A percentile compares a stretch with the other conserved stretches of the same genome.
These are phyloP conservation scores for Aspergillus sparsus DNA, from an alignment of 495 filamentous ascomycete genomes.

Conservation along the genomic window DNA sequence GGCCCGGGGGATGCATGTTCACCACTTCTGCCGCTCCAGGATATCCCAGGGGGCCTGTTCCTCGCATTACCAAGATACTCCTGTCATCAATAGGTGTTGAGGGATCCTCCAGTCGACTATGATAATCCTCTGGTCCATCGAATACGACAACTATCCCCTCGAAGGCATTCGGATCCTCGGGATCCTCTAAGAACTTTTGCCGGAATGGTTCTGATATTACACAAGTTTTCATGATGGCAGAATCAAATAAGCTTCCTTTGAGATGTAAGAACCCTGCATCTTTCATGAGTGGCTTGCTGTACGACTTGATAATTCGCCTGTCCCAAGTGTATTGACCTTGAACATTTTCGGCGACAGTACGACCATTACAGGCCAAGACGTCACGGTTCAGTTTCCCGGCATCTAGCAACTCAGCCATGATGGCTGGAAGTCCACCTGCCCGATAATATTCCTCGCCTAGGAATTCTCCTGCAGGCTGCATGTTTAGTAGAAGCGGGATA, in stretches of 20 bases:
- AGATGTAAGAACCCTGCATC: conserved; percentile 55
- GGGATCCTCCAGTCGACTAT: conserved; percentile 48
- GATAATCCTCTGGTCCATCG: conserved; percentile 56
- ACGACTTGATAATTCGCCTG: conserved; percentile 45
- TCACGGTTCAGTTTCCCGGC: conserved; percentile 44
- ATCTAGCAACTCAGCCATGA: conserved; percentile 55
- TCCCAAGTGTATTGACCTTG: conserved; percentile 47
- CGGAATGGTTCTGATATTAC: conserved; percentile 54
- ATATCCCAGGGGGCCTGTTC: conserved; percentile 54
- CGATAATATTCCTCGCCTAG: conserved; percentile 56
- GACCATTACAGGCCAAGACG: conserved; percentile 47
- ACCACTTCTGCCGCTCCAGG: conserved; percentile 59
- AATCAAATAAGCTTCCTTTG: conserved; percentile 53
- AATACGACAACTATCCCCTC: conserved; percentile 53
- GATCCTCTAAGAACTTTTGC: conserved; percentile 48
- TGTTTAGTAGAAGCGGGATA: conserved; percentile 54
- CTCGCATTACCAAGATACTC: conserved; percentile 57
- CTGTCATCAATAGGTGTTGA: conserved; percentile 47
- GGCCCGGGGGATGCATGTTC: conserved; percentile 56
- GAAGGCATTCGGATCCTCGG: conserved; percentile 54
- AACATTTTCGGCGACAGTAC: conserved; percentile 44
- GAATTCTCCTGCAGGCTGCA: conserved; percentile 55
- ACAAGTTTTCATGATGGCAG: conserved; percentile 59
- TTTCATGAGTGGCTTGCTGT: conserved; percentile 46
- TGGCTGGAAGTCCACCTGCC: conserved; percentile 55